Evolutionary conservation across 176 grass and related monocot species (phyloP).

Genomic region (Puccinellia tenuiflora): DNA sequence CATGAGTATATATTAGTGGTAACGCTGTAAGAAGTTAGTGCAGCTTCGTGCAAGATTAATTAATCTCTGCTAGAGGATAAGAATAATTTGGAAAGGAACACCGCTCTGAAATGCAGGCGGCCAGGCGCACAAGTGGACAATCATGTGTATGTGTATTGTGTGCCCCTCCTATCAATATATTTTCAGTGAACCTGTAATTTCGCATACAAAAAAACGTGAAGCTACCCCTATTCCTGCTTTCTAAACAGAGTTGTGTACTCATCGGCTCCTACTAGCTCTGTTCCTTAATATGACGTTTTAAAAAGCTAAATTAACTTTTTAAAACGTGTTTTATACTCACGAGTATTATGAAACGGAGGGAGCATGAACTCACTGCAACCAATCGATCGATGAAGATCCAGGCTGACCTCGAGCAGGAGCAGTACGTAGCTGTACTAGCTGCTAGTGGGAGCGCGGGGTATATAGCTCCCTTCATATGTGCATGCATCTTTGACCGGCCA

Average conservation of each 20-base stretch:
- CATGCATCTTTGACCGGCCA: conserved; percentile 48
- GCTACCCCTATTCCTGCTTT: too few relatives aligned
- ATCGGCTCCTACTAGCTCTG: too few relatives aligned
- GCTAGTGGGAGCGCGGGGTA: background rate
- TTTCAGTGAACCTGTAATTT: too few relatives aligned
- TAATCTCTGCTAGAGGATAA: background rate
- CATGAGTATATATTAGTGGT: background rate
- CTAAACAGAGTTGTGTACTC: too few relatives aligned
- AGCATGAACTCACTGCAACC: background rate
- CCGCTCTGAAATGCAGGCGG: background rate
- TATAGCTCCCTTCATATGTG: background rate
- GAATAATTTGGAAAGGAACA: conserved; percentile 29
- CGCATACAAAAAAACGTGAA: too few relatives aligned
- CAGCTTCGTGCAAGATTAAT: background rate
- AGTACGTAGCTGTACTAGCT: background rate
- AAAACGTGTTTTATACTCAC: too few relatives aligned
- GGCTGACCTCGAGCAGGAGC: background rate
- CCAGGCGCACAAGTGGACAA: background rate
- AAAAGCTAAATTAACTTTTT: too few relatives aligned
- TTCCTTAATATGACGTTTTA: too few relatives aligned
- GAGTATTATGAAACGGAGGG: too few relatives aligned
- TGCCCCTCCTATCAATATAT: background rate
- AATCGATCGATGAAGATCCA: background rate
- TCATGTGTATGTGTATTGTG: background rate
- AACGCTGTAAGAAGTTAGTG: background rate